Conservation (phyloP, 2,329 filamentous ascomycete genomes). For the Ophiostoma perfectum region DNA sequence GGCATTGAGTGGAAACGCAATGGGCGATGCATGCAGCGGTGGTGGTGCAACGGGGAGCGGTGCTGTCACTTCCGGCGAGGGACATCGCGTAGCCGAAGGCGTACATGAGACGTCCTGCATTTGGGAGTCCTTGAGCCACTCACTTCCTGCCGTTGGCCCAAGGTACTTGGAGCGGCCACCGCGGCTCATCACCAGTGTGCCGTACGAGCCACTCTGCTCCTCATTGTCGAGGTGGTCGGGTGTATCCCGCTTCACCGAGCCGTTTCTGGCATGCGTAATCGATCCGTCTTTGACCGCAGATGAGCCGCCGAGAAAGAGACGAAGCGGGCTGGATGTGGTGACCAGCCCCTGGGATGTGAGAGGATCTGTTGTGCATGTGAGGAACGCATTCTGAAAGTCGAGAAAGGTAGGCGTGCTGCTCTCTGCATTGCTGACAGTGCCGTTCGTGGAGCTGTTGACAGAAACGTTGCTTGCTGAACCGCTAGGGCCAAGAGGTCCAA, state of each 20-base stretch:
- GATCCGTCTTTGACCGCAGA: not conserved
- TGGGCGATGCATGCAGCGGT: not conserved
- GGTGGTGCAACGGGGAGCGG: not conserved
- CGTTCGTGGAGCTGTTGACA: not conserved
- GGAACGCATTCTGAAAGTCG: not conserved
- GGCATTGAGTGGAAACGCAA: not conserved
- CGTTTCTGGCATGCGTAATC: not conserved
- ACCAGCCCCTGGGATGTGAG: not conserved
- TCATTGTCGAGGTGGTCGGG: conserved; percentile 7
- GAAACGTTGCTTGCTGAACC: not conserved
- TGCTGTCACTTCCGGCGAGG: not conserved
- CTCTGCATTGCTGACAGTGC: not conserved
- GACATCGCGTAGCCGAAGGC: not conserved
- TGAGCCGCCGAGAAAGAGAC: not conserved
- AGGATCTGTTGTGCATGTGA: not conserved
- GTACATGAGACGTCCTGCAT: conserved; percentile 12
- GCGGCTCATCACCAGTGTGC: conserved; percentile 19
- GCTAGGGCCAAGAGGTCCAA: not conserved
- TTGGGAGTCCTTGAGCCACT: conserved; percentile 21
- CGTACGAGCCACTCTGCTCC: conserved; percentile 16
- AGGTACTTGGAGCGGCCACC: conserved; percentile 19
- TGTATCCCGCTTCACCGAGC: not conserved
- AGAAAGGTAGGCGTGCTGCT: not conserved
- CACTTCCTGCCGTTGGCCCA: conserved; percentile 19
- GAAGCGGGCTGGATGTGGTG: not conserved